Percentiles rank a stretch among this genome's conserved stretches.
These are phyloP conservation scores for Alternaria dauci DNA, from an alignment of 2,329 filamentous ascomycete species.

Conservation along the genomic window DNA sequence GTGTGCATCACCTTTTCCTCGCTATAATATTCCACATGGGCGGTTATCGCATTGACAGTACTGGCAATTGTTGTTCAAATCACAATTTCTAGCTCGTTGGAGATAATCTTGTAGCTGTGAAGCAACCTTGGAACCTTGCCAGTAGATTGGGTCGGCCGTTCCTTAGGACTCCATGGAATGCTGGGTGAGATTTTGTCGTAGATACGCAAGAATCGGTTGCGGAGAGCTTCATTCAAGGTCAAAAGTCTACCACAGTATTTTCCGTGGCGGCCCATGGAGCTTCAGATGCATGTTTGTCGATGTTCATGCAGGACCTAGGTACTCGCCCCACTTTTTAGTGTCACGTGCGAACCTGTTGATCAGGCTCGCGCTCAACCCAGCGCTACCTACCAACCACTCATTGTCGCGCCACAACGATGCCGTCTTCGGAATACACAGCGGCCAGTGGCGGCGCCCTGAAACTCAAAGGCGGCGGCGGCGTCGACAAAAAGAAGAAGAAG, in stretches of 20 bases:
- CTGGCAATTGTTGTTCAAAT: neutral
- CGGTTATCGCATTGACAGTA: neutral
- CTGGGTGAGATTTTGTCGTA: neutral
- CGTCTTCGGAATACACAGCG: conserved; percentile 76
- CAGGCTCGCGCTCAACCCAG: conserved; percentile 9
- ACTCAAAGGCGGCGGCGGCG: conserved; percentile 77
- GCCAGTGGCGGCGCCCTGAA: conserved; percentile 79
- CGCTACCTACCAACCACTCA: conserved; percentile 8
- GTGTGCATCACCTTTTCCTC: neutral
- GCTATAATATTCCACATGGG: no score
- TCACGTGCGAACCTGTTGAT: conserved; percentile 11
- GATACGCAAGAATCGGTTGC: neutral
- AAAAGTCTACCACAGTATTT: neutral
- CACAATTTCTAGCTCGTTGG: neutral
- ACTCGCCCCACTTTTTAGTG: neutral
- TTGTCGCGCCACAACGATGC: conserved; percentile 60
- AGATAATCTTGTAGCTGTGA: neutral
- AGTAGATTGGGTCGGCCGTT: neutral
- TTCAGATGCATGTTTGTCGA: neutral
- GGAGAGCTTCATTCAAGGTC: neutral
- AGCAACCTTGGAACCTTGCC: neutral
- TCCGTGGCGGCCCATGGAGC: neutral
- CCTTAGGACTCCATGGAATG: neutral
- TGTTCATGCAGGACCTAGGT: neutral
- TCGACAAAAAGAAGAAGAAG: conserved; percentile 71